Evolutionary conservation across 495 filamentous ascomycete genomes (phyloP).

Genomic region (Aspergillus conjunctus): DNA sequence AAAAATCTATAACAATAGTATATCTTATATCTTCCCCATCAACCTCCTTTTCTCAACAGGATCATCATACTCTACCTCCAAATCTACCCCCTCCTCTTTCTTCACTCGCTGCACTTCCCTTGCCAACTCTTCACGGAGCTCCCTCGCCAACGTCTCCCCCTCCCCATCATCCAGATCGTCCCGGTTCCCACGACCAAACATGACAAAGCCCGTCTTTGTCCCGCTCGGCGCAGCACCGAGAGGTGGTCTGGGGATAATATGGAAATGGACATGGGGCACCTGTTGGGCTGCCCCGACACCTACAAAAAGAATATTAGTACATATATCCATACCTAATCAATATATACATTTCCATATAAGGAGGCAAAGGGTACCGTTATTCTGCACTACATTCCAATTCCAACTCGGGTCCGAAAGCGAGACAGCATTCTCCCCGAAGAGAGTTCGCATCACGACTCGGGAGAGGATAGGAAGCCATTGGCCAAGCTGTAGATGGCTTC

Average conservation of each 20-base stretch:
- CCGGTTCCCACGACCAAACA: constrained; percentile 83
- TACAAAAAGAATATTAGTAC: constrained; percentile 28
- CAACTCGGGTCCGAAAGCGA: constrained; percentile 43
- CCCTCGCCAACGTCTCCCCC: constrained; percentile 60
- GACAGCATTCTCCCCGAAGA: constrained; percentile 35
- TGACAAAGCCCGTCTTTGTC: constrained; percentile 60
- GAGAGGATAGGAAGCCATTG: constrained; percentile 75
- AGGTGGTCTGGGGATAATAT: constrained; percentile 76
- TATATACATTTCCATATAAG: not conserved
- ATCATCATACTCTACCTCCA: constrained; percentile 30
- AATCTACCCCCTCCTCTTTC: constrained; percentile 45
- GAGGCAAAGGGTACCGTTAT: constrained; percentile 65
- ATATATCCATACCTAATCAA: not conserved
- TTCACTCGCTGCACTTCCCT: constrained; percentile 53
- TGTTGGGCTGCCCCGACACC: constrained; percentile 84
- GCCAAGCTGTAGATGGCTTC: constrained; percentile 47
- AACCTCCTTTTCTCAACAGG: constrained; percentile 28
- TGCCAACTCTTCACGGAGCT: constrained; percentile 63
- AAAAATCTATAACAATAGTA: not conserved
- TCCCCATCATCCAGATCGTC: constrained; percentile 88
- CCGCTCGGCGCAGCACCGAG: constrained; percentile 31
- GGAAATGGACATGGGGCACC: constrained; percentile 89
- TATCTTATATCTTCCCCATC: constrained; percentile 17
- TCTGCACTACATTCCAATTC: constrained; percentile 92
- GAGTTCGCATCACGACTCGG: constrained; percentile 61